Conservation (phyloP, 1,284 basidiomycete species). For the Uromyces viciae-fabae region DNA sequence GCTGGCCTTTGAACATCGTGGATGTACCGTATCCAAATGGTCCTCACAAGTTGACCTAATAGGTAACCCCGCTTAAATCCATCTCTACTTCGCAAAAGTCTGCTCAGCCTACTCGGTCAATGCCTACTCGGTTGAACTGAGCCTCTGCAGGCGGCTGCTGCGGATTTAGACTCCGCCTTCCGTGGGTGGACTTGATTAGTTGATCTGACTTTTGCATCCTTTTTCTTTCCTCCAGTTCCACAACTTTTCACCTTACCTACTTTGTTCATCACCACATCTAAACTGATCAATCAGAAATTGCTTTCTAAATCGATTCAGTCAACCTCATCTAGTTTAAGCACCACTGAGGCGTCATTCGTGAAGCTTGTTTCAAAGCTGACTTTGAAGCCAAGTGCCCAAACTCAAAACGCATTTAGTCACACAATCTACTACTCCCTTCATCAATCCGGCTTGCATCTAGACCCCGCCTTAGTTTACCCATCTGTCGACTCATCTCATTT, state of each 20-base stretch:
- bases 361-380: background rate
- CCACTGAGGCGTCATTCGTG: background rate
- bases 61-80: background rate
- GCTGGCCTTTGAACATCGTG: background rate
- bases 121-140: background rate
- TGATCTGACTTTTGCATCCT: background rate
- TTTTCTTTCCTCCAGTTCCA: background rate
- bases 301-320: background rate
- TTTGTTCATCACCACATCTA: background rate
- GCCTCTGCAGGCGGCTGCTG: background rate
- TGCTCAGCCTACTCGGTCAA: background rate
- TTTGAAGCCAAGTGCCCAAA: background rate
- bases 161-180: background rate
- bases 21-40: background rate
- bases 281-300: background rate
- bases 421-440: background rate
- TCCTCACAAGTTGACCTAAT: background rate
- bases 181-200: background rate
- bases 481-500: background rate
- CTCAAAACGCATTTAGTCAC: background rate
- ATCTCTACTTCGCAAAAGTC: background rate
- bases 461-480: background rate
- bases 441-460: background rate
- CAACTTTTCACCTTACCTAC: background rate
- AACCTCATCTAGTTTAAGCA: background rate